phyloP scores from a whole-genome alignment of 2,329 filamentous ascomycete genomes.

The Fusarium compactum region DNA sequence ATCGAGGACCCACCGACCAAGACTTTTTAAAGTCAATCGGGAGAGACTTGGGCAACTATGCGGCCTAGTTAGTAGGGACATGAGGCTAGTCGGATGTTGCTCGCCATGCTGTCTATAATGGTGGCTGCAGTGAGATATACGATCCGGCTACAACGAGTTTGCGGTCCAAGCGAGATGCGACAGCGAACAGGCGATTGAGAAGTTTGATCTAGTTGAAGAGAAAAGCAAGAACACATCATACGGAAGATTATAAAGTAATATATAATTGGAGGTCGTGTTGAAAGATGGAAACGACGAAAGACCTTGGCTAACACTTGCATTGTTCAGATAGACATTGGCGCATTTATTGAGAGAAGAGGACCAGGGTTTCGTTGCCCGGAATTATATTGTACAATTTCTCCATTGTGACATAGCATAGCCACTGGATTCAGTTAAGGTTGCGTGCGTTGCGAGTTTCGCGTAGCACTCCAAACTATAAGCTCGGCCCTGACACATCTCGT shows the following conservation, averaged over 20 bases:
- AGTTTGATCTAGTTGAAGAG: too few species aligned
- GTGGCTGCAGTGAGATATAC: not conserved
- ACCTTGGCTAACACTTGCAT: not conserved
- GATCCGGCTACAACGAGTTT: not conserved
- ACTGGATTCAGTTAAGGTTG: not conserved
- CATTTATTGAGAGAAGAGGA: not conserved
- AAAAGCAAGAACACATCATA: not conserved
- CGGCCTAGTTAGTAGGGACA: conserved; percentile 68
- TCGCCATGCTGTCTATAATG: conserved; percentile 60
- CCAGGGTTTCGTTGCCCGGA: not conserved
- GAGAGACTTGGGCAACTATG: conserved; percentile 59
- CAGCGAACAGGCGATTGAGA: too few species aligned
- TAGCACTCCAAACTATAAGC: not conserved
- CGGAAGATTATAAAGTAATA: not conserved
- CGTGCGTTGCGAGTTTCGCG: not conserved
- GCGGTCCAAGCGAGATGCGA: too few species aligned
- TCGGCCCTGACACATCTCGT: not conserved
- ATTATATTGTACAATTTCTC: not conserved
- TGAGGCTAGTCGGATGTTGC: conserved; percentile 64
- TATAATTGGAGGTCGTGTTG: not conserved
- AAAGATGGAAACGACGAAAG: not conserved
- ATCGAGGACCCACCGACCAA: conserved; percentile 59
- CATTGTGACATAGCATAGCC: not conserved
- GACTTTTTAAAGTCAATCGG: not conserved
- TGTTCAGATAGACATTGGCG: not conserved